Conservation (phyloP, 148 eudicot species). For the Gaultheria prostrata region DNA sequence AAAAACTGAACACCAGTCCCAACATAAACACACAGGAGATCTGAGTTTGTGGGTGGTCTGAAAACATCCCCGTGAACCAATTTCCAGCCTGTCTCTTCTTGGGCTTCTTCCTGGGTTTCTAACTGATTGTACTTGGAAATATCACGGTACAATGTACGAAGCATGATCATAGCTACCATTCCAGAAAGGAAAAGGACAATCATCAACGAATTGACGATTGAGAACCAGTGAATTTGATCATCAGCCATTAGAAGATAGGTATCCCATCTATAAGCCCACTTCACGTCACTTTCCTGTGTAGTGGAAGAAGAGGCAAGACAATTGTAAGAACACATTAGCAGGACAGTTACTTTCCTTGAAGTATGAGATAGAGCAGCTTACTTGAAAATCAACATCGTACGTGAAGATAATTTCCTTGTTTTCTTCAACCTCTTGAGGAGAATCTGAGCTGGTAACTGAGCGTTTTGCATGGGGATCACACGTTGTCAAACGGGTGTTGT, state of each 20-base stretch:
- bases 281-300: slow-evolving; percentile 48
- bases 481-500: slow-evolving; percentile 12
- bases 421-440: slow-evolving; percentile 27
- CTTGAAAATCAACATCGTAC: slow-evolving; percentile 30
- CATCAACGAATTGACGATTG: slow-evolving; percentile 60
- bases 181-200: slow-evolving; percentile 64
- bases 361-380: slow-evolving; percentile 17
- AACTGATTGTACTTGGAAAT: slow-evolving; percentile 54
- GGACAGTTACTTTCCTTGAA: not conserved
- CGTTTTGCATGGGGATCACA: slow-evolving; percentile 27
- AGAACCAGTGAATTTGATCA: slow-evolving; percentile 64
- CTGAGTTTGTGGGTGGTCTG: slow-evolving; percentile 48
- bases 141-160: slow-evolving; percentile 52
- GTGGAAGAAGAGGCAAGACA: not conserved
- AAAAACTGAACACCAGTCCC: slow-evolving; percentile 58
- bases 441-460: slow-evolving; percentile 24
- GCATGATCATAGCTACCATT: slow-evolving; percentile 63
- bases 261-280: slow-evolving; percentile 65
- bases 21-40: slow-evolving; percentile 50
- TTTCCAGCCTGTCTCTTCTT: slow-evolving; percentile 66
- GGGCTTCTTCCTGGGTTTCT: slow-evolving; percentile 60
- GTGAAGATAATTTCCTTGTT: slow-evolving; percentile 28
- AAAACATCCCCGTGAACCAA: slow-evolving; percentile 57
- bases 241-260: slow-evolving; percentile 52
- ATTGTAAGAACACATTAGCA: not conserved